These are phyloP conservation scores for Aspergillus olivimuriae DNA, from an alignment of 495 filamentous ascomycete genomes.

Conservation along the genomic window DNA sequence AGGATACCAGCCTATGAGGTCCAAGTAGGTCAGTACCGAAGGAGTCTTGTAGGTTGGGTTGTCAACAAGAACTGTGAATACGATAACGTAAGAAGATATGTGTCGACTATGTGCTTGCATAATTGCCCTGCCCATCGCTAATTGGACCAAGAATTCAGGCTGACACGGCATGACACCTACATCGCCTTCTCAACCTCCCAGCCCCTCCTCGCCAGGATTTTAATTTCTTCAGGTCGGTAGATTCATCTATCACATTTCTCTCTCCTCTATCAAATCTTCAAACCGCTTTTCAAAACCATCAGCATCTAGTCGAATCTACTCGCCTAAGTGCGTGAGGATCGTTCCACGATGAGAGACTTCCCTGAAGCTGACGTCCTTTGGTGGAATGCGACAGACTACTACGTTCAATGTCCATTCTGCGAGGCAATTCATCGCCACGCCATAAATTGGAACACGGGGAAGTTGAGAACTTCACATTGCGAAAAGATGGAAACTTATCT, in stretches of 20 bases:
- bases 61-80: too few species aligned
- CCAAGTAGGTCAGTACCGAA: too few species aligned
- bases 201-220: background rate
- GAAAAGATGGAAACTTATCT: constrained; percentile 7
- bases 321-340: background rate
- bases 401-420: constrained; percentile 12
- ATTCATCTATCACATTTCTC: background rate
- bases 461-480: constrained; percentile 9
- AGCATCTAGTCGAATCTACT: constrained; percentile 1
- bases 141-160: too few species aligned
- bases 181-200: too few species aligned
- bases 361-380: constrained; percentile 12
- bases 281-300: background rate
- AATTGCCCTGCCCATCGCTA: too few species aligned
- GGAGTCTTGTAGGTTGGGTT: too few species aligned
- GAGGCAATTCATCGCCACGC: constrained; percentile 10
- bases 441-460: constrained; percentile 4
- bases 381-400: constrained; percentile 8
- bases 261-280: too few species aligned
- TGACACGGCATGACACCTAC: too few species aligned
- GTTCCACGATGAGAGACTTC: constrained; percentile 5
- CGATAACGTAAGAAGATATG: too few species aligned
- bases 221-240: background rate
- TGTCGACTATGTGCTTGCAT: too few species aligned
- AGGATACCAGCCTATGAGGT: too few species aligned